Percentiles rank a stretch among this genome's conserved stretches.
Evolutionary conservation across 768 basidiomycete species (phyloP).

Genomic region (Kwoniella bestiolae): DNA sequence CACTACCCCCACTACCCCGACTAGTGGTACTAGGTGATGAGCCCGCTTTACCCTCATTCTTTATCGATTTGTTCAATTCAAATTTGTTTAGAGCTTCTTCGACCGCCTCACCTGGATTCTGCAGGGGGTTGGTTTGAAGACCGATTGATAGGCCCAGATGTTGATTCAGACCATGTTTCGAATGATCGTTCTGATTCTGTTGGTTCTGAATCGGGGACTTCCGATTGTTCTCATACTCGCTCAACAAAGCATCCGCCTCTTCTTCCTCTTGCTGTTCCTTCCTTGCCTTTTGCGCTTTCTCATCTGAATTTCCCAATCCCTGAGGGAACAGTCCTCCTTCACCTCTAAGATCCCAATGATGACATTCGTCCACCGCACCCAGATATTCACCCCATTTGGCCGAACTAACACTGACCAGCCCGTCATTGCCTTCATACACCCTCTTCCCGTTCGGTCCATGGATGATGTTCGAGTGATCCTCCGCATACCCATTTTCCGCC

Average conservation of each 20-base stretch:
- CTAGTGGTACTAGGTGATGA: conserved; percentile 3
- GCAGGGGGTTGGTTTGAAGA: background rate
- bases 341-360: conserved; percentile 96
- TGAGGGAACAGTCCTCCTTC: conserved; percentile 66
- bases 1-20: background rate
- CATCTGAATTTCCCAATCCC: conserved; percentile 21
- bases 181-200: too few species aligned
- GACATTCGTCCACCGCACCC: conserved; percentile 82
- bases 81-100: conserved; percentile 17
- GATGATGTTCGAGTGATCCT: conserved; percentile 36
- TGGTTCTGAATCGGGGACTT: too few species aligned
- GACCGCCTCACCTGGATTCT: conserved; percentile 7
- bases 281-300: conserved; percentile 19
- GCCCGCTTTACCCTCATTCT: conserved; percentile 31
- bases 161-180: conserved; percentile 36
- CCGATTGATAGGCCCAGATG: conserved; percentile 61
- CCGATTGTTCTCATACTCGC: conserved; percentile 35
- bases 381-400: conserved; percentile 96
- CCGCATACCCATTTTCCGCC: conserved; percentile 66
- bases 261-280: conserved; percentile 35
- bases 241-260: conserved; percentile 12
- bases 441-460: conserved; percentile 45
- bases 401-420: conserved; percentile 78
- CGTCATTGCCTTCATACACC: conserved; percentile 74
- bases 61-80: conserved; percentile 23